Conservation (phyloP, 768 basidiomycete species). For the Boletus tomentosulus region DNA sequence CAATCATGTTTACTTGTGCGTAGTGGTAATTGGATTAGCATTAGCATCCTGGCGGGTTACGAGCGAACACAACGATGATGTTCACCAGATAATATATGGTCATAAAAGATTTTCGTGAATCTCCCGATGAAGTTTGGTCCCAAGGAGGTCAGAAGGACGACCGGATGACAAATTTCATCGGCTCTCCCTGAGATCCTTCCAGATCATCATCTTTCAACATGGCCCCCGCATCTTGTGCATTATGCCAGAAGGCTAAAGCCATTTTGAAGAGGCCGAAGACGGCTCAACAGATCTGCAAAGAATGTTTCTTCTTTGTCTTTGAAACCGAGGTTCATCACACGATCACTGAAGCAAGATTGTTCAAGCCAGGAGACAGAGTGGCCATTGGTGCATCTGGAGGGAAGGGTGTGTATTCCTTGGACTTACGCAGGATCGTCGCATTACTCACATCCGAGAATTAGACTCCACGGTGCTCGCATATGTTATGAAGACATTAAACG, state of each 20-base stretch:
- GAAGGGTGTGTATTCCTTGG: conserved; percentile 60
- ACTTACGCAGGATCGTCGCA: background rate
- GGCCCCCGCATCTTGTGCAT: conserved; percentile 76
- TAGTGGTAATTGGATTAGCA: no score
- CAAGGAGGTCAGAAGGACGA: no score
- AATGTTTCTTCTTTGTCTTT: conserved; percentile 95
- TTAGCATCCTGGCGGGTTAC: no score
- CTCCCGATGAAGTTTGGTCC: no score
- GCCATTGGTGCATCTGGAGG: conserved; percentile 98
- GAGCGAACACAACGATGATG: no score
- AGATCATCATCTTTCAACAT: conserved; percentile 35
- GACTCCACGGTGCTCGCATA: conserved; percentile 98
- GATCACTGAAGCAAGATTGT: conserved; percentile 76
- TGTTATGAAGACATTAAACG: conserved; percentile 94
- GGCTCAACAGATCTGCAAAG: conserved; percentile 93
- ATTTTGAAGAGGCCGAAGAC: conserved; percentile 96
- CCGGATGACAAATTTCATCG: no score
- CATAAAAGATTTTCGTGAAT: no score
- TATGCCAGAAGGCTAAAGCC: conserved; percentile 73
- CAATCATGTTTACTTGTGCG: no score
- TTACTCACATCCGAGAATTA: conserved; percentile 29
- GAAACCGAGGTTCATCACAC: conserved; percentile 99
- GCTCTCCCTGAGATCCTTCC: no score
- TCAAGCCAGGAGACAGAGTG: conserved; percentile 85
- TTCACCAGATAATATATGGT: no score